A percentile compares a stretch with the other conserved stretches of the same genome.
phyloP scores from a whole-genome alignment of 371 early-diverging fungal genomes.

The Circinella minor region DNA sequence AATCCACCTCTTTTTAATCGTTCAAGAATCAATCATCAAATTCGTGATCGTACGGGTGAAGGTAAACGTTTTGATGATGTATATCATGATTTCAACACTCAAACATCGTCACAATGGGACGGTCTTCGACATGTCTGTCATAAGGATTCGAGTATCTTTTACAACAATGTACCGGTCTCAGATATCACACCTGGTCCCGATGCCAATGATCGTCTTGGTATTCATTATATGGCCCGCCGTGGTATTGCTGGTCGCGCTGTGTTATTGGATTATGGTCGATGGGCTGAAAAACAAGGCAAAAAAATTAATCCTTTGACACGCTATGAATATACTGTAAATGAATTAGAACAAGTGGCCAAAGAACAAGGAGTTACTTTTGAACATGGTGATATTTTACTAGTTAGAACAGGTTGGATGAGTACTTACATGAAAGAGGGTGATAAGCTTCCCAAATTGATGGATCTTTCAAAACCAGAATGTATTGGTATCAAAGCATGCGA shows the following conservation, averaged over 20 bases:
- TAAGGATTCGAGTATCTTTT: slow-evolving; percentile 25
- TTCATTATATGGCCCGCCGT: slow-evolving; percentile 48
- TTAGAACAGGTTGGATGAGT: slow-evolving; percentile 47
- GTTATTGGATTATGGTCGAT: slow-evolving; percentile 46
- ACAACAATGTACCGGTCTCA: slow-evolving; percentile 31
- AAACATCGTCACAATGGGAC: slow-evolving; percentile 50
- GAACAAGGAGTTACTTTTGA: slow-evolving; percentile 42
- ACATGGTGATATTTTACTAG: slow-evolving; percentile 43
- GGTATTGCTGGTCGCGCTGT: slow-evolving; percentile 54
- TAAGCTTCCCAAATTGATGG: not conserved
- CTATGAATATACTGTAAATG: slow-evolving; percentile 38
- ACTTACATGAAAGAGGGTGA: slow-evolving; percentile 16
- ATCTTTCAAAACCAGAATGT: slow-evolving; percentile 17
- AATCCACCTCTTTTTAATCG: slow-evolving; percentile 34
- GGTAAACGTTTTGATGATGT: slow-evolving; percentile 36
- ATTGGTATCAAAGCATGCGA: slow-evolving; percentile 46
- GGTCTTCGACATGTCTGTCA: slow-evolving; percentile 45
- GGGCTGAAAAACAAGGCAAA: slow-evolving; percentile 34
- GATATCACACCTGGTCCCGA: slow-evolving; percentile 21
- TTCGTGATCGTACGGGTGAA: slow-evolving; percentile 18
- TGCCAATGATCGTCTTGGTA: slow-evolving; percentile 34
- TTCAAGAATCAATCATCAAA: slow-evolving; percentile 23
- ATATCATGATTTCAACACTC: slow-evolving; percentile 45
- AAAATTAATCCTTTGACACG: slow-evolving; percentile 36
- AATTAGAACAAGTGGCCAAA: slow-evolving; percentile 38